A percentile compares a stretch with the other conserved stretches of the same genome.
Evolutionary conservation across 1,284 basidiomycete species (phyloP).

Genomic region (Puccinia hordei): DNA sequence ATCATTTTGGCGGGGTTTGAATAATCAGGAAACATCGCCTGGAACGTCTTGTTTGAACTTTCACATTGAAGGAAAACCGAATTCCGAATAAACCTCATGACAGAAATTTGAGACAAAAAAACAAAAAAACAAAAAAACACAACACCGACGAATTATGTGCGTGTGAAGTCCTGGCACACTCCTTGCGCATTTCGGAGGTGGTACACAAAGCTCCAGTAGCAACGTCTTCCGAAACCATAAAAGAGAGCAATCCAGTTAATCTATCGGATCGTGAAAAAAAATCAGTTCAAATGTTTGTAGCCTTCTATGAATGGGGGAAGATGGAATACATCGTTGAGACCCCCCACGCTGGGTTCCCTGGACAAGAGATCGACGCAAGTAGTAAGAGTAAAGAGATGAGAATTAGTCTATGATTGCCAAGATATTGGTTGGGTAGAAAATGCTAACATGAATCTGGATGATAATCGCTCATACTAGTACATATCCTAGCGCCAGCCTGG

Average conservation of each 20-base stretch:
- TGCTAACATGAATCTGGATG: constrained; percentile 45
- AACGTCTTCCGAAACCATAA: constrained; percentile 32
- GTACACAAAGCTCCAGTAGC: constrained; percentile 9
- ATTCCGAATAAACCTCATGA: neutral
- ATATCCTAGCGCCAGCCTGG: neutral
- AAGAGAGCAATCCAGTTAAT: constrained; percentile 43
- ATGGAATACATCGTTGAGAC: constrained; percentile 18
- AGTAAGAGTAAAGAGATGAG: neutral
- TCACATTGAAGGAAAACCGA: neutral
- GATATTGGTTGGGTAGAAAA: neutral
- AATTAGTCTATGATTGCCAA: neutral
- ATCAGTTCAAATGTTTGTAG: neutral
- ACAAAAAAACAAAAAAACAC: neutral
- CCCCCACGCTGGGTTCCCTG: constrained; percentile 40
- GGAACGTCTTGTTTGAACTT: neutral
- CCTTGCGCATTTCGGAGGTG: neutral
- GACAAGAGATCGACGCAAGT: neutral
- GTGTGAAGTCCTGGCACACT: neutral
- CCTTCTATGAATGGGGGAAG: neutral
- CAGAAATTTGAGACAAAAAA: neutral
- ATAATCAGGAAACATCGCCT: constrained; percentile 11
- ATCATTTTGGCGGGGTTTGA: constrained; percentile 3
- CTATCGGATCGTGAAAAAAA: neutral
- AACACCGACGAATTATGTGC: constrained; percentile 1
- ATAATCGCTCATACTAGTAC: constrained; percentile 35